Evolutionary conservation across 1,284 basidiomycete species (phyloP).

Genomic region (Cerrena zonata): DNA sequence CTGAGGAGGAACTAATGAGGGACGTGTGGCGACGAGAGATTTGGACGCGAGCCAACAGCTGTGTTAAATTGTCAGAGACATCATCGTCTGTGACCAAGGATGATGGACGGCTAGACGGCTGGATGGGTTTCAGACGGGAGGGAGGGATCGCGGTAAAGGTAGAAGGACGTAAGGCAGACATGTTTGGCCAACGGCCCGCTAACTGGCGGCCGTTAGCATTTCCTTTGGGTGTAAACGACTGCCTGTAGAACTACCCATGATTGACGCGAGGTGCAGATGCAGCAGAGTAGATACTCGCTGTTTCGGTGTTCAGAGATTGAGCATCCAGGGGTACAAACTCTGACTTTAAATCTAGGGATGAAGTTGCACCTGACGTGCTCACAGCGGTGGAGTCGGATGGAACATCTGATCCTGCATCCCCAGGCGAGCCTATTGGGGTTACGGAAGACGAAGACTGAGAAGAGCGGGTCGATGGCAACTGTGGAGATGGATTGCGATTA

Average conservation of each 20-base stretch:
- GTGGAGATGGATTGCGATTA: background rate
- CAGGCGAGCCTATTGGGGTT: background rate
- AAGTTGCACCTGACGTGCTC: background rate
- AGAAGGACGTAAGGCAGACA: background rate
- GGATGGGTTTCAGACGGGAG: conserved; percentile 10
- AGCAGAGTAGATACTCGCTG: conserved; percentile 35
- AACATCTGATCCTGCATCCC: background rate
- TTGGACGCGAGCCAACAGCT: background rate
- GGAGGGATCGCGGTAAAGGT: conserved; percentile 6
- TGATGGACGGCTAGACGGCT: background rate
- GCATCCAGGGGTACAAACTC: conserved; percentile 8
- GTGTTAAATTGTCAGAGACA: background rate
- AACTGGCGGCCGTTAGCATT: background rate
- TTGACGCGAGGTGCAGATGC: conserved; percentile 31
- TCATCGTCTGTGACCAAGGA: background rate
- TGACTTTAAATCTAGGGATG: background rate
- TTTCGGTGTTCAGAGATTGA: conserved; percentile 23
- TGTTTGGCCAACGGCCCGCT: background rate
- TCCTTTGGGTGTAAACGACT: conserved; percentile 14
- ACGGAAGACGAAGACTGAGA: background rate
- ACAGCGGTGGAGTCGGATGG: background rate
- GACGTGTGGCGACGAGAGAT: background rate
- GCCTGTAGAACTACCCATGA: conserved; percentile 23
- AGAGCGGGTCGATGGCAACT: too few species aligned
- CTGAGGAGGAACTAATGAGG: background rate